These are phyloP conservation scores for Lithohypha guttulata DNA, from an alignment of 2,329 filamentous ascomycete genomes.

Conservation along the genomic window DNA sequence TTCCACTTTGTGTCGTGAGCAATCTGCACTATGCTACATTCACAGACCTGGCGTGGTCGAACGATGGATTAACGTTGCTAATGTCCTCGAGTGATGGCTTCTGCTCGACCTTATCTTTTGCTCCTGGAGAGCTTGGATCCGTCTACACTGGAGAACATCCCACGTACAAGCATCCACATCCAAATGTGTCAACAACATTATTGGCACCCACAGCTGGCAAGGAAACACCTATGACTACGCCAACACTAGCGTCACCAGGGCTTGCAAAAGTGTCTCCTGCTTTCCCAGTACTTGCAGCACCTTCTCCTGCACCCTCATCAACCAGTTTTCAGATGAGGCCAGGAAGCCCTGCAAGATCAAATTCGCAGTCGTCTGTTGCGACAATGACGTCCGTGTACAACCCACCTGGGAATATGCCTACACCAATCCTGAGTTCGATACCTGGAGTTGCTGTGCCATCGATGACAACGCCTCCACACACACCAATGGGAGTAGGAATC, in stretches of 20 bases:
- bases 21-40: conserved; percentile 97
- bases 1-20: conserved; percentile 86
- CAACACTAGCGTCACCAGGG: conserved; percentile 55
- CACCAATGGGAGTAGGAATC: conserved; percentile 45
- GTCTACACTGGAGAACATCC: conserved; percentile 60
- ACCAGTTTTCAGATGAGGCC: conserved; percentile 45
- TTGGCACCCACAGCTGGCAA: conserved; percentile 37
- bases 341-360: conserved; percentile 72
- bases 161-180: conserved; percentile 19
- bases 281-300: conserved; percentile 46
- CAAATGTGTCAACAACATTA: conserved; percentile 26
- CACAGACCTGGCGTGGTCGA: conserved; percentile 86
- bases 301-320: conserved; percentile 42
- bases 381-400: conserved; percentile 44
- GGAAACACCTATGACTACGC: conserved; percentile 56
- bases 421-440: conserved; percentile 60
- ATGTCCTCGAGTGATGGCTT: conserved; percentile 99
- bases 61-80: conserved; percentile 65
- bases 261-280: conserved; percentile 46
- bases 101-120: conserved; percentile 82
- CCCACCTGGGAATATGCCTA: conserved; percentile 57
- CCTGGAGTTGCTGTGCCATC: conserved; percentile 45
- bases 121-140: conserved; percentile 72
- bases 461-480: conserved; percentile 82
- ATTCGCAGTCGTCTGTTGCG: conserved; percentile 68